Evolutionary conservation across 768 basidiomycete genomes (phyloP).

Genomic region (Pholiota microspora): DNA sequence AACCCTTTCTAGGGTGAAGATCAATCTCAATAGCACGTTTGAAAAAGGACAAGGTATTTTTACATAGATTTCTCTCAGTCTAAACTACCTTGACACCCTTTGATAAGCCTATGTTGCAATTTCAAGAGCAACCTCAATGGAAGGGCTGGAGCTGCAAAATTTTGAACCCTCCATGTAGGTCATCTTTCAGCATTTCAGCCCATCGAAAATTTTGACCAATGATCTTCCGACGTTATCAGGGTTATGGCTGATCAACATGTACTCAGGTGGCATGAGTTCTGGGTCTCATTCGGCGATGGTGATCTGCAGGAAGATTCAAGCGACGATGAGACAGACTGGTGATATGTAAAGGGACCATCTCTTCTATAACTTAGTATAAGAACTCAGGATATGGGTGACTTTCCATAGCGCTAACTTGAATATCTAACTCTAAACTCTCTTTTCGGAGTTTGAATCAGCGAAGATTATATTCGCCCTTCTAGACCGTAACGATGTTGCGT

Average conservation of each 20-base stretch:
- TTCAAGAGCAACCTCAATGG: constrained; percentile 66
- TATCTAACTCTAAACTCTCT: too few species aligned
- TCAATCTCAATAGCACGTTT: constrained; percentile 71
- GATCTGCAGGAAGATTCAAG: constrained; percentile 21
- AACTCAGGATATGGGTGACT: too few species aligned
- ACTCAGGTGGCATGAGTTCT: constrained; percentile 47
- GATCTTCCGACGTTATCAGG: constrained; percentile 33
- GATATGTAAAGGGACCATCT: too few species aligned
- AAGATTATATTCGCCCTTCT: too few species aligned
- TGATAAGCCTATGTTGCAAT: constrained; percentile 71
- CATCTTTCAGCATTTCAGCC: too few species aligned
- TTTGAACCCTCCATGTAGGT: constrained; percentile 59
- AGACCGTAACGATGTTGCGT: too few species aligned
- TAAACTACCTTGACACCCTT: too few species aligned
- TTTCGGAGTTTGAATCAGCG: too few species aligned
- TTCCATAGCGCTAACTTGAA: too few species aligned
- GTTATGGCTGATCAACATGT: constrained; percentile 59
- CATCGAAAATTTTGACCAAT: not conserved
- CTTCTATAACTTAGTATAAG: too few species aligned
- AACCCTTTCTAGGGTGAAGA: constrained; percentile 75
- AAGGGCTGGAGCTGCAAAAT: constrained; percentile 57
- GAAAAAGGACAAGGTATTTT: constrained; percentile 70
- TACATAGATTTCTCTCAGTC: not conserved
- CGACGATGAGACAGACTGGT: too few species aligned
- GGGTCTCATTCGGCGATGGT: constrained; percentile 22